phyloP scores from a whole-genome alignment of 805 yeast species.

The Ogataea methanolica region DNA sequence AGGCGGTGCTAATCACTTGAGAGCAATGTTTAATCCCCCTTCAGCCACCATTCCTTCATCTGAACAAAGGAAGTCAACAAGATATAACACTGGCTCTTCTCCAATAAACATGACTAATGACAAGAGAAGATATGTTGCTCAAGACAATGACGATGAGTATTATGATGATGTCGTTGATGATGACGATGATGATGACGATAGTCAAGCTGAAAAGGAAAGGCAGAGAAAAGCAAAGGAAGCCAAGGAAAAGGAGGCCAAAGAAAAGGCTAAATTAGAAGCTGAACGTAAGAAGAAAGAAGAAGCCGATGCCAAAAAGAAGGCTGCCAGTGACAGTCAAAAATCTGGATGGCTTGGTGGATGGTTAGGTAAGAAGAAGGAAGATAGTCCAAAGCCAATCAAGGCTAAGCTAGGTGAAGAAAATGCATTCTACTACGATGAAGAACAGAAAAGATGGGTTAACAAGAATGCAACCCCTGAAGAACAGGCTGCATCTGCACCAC shows the following conservation, averaged over 20 bases:
- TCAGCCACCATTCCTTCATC: conserved; percentile 4
- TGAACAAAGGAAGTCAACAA: background rate
- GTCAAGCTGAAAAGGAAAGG: conserved; percentile 34
- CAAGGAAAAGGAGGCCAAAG: conserved; percentile 27
- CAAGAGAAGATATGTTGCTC: conserved; percentile 24
- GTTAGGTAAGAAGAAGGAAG: conserved; percentile 51
- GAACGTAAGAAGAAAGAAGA: conserved; percentile 15
- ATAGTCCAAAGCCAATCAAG: conserved; percentile 62
- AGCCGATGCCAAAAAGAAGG: conserved; percentile 11
- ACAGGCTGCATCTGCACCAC: conserved; percentile 46
- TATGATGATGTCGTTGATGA: conserved; percentile 29
- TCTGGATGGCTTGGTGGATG: conserved; percentile 68
- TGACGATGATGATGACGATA: conserved; percentile 44
- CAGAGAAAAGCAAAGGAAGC: conserved; percentile 23
- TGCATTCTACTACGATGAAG: conserved; percentile 75
- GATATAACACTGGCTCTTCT: conserved; percentile 2
- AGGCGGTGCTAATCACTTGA: conserved; percentile 16
- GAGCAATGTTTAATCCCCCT: conserved; percentile 28
- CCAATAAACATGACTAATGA: conserved; percentile 24
- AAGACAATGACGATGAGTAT: conserved; percentile 26
- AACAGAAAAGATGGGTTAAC: conserved; percentile 83
- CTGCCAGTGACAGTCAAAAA: conserved; percentile 32
- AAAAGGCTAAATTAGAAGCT: conserved; percentile 14
- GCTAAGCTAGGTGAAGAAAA: conserved; percentile 85
- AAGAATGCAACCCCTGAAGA: conserved; percentile 61